Percentiles rank a stretch among this genome's conserved stretches.
phyloP scores from a whole-genome alignment of 2,329 filamentous ascomycete species.

The Emergomyces orientalis region DNA sequence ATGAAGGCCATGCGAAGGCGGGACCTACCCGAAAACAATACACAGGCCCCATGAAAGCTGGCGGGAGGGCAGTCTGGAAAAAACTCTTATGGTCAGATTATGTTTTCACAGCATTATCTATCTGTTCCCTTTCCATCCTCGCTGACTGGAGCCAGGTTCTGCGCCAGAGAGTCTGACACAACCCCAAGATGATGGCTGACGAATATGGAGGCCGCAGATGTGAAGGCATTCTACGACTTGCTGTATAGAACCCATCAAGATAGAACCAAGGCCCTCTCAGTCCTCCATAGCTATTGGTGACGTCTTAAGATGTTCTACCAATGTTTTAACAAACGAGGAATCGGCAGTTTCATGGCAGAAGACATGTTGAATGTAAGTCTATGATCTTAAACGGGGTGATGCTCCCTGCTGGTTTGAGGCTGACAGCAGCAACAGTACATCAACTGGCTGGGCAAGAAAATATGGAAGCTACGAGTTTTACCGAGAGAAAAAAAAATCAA shows the following conservation, averaged over 20 bases:
- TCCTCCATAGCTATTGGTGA: slow-evolving; percentile 5
- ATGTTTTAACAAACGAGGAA: neutral
- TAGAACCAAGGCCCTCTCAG: slow-evolving; percentile 1
- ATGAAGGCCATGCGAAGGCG: no score
- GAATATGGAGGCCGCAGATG: slow-evolving; percentile 2
- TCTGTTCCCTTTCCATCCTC: no score
- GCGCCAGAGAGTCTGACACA: neutral
- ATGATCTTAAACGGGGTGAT: no score
- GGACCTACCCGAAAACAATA: no score
- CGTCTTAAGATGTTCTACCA: slow-evolving; percentile 3
- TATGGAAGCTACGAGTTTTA: slow-evolving; percentile 1
- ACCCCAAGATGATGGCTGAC: neutral
- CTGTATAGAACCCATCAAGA: neutral
- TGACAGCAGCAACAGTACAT: slow-evolving; percentile 5
- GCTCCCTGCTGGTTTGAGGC: no score
- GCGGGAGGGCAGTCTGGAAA: no score
- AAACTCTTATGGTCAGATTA: no score
- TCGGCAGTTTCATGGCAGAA: neutral
- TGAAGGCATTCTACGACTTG: slow-evolving; percentile 7
- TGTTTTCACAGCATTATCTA: no score
- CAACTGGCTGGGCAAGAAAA: neutral
- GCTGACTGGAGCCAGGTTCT: neutral
- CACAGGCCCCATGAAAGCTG: no score
- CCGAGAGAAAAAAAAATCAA: slow-evolving; percentile 1
- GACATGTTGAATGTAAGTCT: slow-evolving; percentile 2